Conservation (phyloP, 2,329 filamentous ascomycete genomes). For the Tothia fuscella region DNA sequence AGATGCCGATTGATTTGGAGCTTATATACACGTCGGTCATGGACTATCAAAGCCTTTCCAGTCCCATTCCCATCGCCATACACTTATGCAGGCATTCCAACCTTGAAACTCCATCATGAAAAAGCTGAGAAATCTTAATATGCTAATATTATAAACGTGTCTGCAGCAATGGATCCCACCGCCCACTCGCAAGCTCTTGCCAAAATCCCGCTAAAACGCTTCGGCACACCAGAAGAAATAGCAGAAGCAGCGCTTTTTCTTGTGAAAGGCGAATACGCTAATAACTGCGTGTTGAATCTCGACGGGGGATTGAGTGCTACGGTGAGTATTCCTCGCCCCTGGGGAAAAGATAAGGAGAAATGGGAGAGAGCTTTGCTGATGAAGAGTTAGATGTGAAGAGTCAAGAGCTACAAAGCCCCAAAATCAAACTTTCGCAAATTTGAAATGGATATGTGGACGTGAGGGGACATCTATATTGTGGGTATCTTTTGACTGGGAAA, state of each 20-base stretch:
- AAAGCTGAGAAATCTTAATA: not conserved
- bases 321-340: too few species aligned
- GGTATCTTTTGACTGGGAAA: too few species aligned
- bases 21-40: too few species aligned
- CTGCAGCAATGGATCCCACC: conserved; percentile 20
- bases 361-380: too few species aligned
- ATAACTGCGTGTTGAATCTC: conserved; percentile 76
- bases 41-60: too few species aligned
- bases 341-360: too few species aligned
- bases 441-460: too few species aligned
- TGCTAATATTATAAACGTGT: not conserved
- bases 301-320: conserved; percentile 70
- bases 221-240: conserved; percentile 59
- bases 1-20: too few species aligned
- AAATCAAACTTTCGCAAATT: too few species aligned
- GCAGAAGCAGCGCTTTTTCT: conserved; percentile 75
- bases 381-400: too few species aligned
- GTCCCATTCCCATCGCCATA: not conserved
- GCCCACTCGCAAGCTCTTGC: not conserved
- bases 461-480: too few species aligned
- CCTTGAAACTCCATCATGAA: not conserved
- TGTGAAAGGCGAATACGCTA: conserved; percentile 66
- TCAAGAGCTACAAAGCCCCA: too few species aligned
- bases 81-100: not conserved
- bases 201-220: conserved; percentile 47